Evolutionary conservation across 257 asterid species (phyloP), one percentile per base, ranked within the genome.

Genomic region (Galeopsis tetrahit): DNA sequence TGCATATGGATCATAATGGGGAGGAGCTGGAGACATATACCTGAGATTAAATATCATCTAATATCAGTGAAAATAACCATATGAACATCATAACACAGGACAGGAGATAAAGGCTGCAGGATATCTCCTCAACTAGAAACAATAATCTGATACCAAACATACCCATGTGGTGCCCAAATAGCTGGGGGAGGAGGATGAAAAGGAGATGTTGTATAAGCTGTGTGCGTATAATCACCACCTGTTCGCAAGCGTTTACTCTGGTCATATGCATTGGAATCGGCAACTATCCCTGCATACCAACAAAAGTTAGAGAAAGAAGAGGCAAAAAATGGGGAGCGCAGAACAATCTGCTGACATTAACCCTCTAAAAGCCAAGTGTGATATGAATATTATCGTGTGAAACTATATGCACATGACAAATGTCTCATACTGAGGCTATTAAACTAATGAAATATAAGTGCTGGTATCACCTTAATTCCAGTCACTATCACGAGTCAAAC

Each of bases 101-200:
- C 15, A n/a, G 17, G 32, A 59, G 21, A 51, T 36, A 77, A 64
- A 69, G 46, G 51, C 51, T 40, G 56, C 69, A 48, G 67, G 31
- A 68, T 44, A 68, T 14, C 42, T 43, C 63, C 10, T 17, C 60
- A 52, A 35, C 63, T 31, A 17, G 7, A 52, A 14, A 52, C 5
- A 34, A 10, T 4, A 51, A 10, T 7, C 34, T 40, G 2, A 57
- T 39, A 56, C 4, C n/a, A 63, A 28, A 70, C 82, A 10, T 85
- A 95, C 99, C 96, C 99, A 65, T 90, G 98, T 34, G 96, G 95
- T 36, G 84, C 96, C 99, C 99, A 95, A 66, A 87, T 93, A 75
- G 97, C 88, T 43, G 97, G 68, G 4, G 97, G 96, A 31, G 98
- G 97, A 80, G 99, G 93, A 76, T 95, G 99, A 74, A 83, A 92